Conservation (phyloP, 228 moss, liverwort and hornwort genomes). For the Sphagnum fallax region DNA sequence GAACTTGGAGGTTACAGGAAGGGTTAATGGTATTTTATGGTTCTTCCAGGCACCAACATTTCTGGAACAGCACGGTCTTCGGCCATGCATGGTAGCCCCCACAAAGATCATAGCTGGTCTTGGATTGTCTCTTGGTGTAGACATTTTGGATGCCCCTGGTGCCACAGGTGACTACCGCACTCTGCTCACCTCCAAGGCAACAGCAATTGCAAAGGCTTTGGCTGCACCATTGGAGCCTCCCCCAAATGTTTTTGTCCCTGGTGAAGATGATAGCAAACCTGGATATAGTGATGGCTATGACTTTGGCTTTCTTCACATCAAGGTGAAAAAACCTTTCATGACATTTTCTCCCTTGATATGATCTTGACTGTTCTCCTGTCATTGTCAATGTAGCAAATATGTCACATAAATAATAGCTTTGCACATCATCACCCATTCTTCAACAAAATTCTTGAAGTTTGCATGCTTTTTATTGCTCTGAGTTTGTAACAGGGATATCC, state of each 20-base stretch:
- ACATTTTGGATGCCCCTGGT: slow-evolving; percentile 87
- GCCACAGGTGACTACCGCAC: slow-evolving; percentile 96
- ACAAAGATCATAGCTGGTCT: slow-evolving; percentile 97
- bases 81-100: slow-evolving; percentile 99
- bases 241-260: slow-evolving; percentile 77
- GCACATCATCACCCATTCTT: too few species aligned
- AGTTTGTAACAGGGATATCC: too few species aligned
- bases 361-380: too few species aligned
- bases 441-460: too few species aligned
- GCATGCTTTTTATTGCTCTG: too few species aligned
- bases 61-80: slow-evolving; percentile 58
- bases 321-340: slow-evolving; percentile 30
- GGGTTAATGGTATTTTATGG: neutral
- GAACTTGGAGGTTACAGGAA: too few species aligned
- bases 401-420: too few species aligned
- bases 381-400: too few species aligned
- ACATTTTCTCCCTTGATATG: too few species aligned
- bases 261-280: slow-evolving; percentile 62
- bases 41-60: slow-evolving; percentile 66
- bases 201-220: slow-evolving; percentile 75
- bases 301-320: slow-evolving; percentile 91
- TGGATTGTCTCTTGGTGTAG: slow-evolving; percentile 82
- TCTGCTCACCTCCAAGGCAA: slow-evolving; percentile 87
- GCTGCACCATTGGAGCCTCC: slow-evolving; percentile 69
- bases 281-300: slow-evolving; percentile 77